These are phyloP conservation scores for Boletus pseudopeckii DNA, from an alignment of 768 basidiomycete species.

Conservation along the genomic window DNA sequence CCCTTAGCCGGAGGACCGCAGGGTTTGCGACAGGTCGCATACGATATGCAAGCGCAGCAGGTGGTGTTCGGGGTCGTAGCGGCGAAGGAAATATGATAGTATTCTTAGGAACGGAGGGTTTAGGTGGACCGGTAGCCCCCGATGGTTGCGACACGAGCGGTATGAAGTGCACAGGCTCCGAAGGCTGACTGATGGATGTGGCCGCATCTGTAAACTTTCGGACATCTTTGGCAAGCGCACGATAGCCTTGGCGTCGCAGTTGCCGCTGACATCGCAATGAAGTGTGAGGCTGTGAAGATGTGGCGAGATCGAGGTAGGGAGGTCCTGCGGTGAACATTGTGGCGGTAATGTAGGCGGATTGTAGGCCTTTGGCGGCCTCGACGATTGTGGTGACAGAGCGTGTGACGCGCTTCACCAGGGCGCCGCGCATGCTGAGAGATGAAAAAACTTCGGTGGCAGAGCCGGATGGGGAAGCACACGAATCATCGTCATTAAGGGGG, in stretches of 20 bases:
- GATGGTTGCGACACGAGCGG: slow-evolving; percentile 37
- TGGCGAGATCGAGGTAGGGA: slow-evolving; percentile 18
- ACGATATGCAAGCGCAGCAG: slow-evolving; percentile 38
- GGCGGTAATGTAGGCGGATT: slow-evolving; percentile 54
- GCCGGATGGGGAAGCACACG: slow-evolving; percentile 10
- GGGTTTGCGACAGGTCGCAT: slow-evolving; percentile 61
- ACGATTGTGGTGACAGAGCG: slow-evolving; percentile 43
- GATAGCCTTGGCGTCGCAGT: slow-evolving; percentile 38
- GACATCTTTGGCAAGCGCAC: slow-evolving; percentile 43
- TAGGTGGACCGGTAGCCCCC: slow-evolving; percentile 26
- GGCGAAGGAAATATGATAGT: slow-evolving; percentile 40
- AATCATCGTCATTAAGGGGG: slow-evolving; percentile 16
- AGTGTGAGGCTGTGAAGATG: slow-evolving; percentile 16
- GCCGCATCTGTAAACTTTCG: slow-evolving; percentile 34
- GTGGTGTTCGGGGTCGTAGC: slow-evolving; percentile 38
- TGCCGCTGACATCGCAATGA: slow-evolving; percentile 12
- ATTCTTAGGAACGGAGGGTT: slow-evolving; percentile 31
- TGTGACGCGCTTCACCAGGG: slow-evolving; percentile 28
- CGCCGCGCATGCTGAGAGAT: slow-evolving; percentile 7
- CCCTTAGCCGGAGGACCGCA: slow-evolving; percentile 53
- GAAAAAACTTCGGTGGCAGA: not conserved
- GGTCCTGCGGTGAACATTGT: slow-evolving; percentile 45
- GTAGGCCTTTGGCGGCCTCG: slow-evolving; percentile 53
- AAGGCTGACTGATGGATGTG: slow-evolving; percentile 8
- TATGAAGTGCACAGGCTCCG: slow-evolving; percentile 38